Evolutionary conservation across 352 stramenopile species (phyloP), one percentile per base, ranked within the genome.

Genomic region (Globisporangium parvum): DNA sequence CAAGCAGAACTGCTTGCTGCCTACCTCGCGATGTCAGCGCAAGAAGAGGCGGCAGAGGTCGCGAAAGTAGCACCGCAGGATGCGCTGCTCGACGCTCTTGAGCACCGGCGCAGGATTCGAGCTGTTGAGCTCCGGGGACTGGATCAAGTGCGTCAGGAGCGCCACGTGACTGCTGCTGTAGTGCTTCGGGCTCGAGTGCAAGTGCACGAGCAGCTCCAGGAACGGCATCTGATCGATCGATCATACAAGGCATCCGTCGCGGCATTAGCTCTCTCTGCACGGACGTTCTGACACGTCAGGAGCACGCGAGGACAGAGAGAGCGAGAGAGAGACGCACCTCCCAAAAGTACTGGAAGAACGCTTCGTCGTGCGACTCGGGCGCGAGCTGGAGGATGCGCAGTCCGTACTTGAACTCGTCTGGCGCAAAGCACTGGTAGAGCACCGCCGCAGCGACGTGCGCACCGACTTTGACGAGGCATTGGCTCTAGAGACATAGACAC

Each of bases 301-400:
- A 5, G 5, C 31, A 47, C 40, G n/a, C 6, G 28, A 1, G 15
- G 6, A 28, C 33, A 11, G 6, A 24, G n/a, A 61, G 21, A 24
- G 33, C 28, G 51, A 10, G 23, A 12, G n/a, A 6, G 12, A 5
- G 46, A 50, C 60, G 17, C 71, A 90, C 80, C 80, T 89, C 75
- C 80, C 81, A 93, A 66, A 91, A 91, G 62, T 91, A 91, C 77
- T 93, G 84, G 52, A 91, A 93, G 58, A 91, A 91, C 15, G 65
- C 66, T 2, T 84, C 66, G 52, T 91, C 80, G 57, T 91, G 81
- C 8, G 69, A 71, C 53, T 88, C 77, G 9, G 84, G 81, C n/a
- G 80, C 59, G 23, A 84, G 58, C 39, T 84, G 81, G 44, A 93
- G 70, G 47, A 93, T 87, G 33, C 81, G 84, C 28, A 93, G 71